A percentile compares a stretch with the other conserved stretches of the same genome.
Evolutionary conservation across 495 filamentous ascomycete genomes (phyloP).

Genomic region (Tuber magnatum): DNA sequence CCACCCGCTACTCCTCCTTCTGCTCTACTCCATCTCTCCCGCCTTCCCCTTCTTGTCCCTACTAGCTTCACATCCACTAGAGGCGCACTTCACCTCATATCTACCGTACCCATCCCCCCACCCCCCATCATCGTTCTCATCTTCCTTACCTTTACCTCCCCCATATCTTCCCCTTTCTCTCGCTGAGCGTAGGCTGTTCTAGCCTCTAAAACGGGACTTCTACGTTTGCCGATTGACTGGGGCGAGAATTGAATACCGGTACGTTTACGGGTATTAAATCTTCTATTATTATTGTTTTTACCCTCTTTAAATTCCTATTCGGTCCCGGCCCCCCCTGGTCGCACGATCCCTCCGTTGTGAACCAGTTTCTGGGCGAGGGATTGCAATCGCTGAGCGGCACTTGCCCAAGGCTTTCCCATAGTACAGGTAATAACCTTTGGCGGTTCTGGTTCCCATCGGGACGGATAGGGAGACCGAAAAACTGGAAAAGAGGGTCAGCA

Average conservation of each 20-base stretch:
- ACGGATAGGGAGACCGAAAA: background rate
- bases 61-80: background rate
- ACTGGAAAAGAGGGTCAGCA: background rate
- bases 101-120: background rate
- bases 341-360: background rate
- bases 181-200: background rate
- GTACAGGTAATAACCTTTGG: background rate
- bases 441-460: background rate
- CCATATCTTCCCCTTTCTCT: background rate
- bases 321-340: background rate
- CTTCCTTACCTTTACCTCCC: background rate
- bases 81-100: conserved; percentile 3
- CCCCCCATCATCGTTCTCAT: background rate
- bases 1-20: background rate
- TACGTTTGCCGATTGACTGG: background rate
- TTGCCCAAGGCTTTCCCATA: background rate
- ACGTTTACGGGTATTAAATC: background rate
- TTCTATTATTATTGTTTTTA: background rate
- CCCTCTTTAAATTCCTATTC: background rate
- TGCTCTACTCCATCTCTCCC: background rate
- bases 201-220: background rate
- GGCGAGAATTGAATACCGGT: background rate
- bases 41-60: conserved; percentile 2
- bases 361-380: background rate
- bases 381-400: background rate